A percentile compares a stretch with the other conserved stretches of the same genome.
Conservation (phyloP, 208 protist genomes). For the Sergeia podlipaevii region DNA sequence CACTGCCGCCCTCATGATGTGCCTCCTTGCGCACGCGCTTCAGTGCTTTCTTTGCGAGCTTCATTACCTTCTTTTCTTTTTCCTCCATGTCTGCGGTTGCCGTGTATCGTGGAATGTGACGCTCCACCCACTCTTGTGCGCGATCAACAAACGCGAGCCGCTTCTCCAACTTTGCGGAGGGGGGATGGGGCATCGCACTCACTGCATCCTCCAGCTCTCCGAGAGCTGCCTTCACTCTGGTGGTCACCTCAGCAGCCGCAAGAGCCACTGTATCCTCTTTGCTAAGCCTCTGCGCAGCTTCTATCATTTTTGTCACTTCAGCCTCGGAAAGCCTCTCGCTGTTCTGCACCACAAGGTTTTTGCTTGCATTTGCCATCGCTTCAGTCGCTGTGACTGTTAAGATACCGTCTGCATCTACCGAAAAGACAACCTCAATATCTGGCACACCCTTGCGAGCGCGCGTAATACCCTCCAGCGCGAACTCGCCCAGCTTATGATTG, state of each 20-base stretch:
- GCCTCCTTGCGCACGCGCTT: constrained; percentile 15
- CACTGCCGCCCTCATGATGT: too few species aligned
- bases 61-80: constrained; percentile 54
- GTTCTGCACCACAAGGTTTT: constrained; percentile 95
- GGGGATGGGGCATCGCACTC: constrained; percentile 21
- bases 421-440: constrained; percentile 97
- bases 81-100: constrained; percentile 29
- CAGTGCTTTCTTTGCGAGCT: constrained; percentile 21
- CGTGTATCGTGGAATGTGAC: constrained; percentile 43
- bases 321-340: constrained; percentile 56
- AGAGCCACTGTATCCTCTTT: constrained; percentile 32
- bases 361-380: constrained; percentile 83
- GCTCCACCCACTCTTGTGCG: constrained; percentile 47
- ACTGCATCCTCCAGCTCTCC: constrained; percentile 31
- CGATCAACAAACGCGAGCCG: constrained; percentile 52
- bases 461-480: constrained; percentile 93
- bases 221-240: constrained; percentile 28
- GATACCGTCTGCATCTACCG: constrained; percentile 98
- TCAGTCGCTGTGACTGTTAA: constrained; percentile 96
- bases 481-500: constrained; percentile 98
- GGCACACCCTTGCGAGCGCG: constrained; percentile 96
- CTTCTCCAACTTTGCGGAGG: constrained; percentile 50
- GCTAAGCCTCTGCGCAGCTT: constrained; percentile 26
- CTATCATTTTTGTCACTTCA: constrained; percentile 64
- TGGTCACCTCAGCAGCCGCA: constrained; percentile 16